Evolutionary conservation across 106 monocot species (phyloP).

Genomic region (Iris macrosiphon): DNA sequence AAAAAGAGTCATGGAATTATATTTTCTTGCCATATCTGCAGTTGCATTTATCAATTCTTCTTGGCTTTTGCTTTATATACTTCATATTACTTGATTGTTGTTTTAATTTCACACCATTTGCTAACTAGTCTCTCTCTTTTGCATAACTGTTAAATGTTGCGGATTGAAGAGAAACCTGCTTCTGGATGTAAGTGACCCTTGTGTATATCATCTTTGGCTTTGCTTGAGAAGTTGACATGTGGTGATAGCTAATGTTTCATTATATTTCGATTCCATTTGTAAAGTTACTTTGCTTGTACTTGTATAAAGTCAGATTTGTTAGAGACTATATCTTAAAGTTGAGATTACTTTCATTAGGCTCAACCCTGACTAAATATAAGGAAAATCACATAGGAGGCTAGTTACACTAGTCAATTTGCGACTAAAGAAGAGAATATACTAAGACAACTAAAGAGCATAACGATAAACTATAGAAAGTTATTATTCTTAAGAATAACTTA

Average conservation of each 20-base stretch:
- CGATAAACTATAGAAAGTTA: no score
- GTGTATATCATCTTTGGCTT: background rate
- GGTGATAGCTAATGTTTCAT: background rate
- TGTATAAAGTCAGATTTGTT: no score
- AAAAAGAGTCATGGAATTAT: background rate
- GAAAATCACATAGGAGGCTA: no score
- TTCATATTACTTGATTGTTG: background rate
- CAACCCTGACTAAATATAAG: no score
- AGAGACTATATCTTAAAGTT: no score
- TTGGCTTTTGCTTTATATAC: background rate
- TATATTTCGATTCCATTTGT: no score
- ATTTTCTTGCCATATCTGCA: background rate
- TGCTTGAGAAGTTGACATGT: constrained; percentile 1
- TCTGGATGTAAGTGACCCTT: constrained; percentile 71
- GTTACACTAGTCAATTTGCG: no score
- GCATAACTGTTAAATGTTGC: constrained; percentile 22
- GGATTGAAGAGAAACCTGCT: constrained; percentile 92
- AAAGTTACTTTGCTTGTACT: no score
- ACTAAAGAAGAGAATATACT: no score
- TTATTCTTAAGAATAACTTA: no score
- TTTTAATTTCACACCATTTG: background rate
- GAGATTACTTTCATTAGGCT: no score
- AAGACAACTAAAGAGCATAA: no score
- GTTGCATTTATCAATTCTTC: constrained; percentile 3
- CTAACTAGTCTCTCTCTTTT: constrained; percentile 20